Evolutionary conservation across 2,329 filamentous ascomycete species (phyloP).

Genomic region (Scolecobasidium constrictum): DNA sequence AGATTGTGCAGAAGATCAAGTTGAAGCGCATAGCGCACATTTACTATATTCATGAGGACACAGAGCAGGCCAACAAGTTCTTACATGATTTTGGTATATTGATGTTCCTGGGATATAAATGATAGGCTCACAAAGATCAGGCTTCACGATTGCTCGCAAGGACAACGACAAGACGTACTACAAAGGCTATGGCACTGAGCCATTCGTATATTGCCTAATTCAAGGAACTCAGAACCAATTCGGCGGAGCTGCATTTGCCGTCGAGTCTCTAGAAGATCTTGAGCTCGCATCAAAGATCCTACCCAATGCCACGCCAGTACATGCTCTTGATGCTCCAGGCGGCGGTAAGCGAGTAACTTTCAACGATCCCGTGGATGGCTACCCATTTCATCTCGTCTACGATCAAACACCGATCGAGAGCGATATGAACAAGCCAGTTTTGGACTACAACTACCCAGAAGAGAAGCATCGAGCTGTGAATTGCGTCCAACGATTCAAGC

Average conservation of each 20-base stretch:
- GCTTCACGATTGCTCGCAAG: neutral
- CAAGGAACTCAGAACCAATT: neutral
- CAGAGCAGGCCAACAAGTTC: neutral
- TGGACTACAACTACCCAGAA: conserved; percentile 38
- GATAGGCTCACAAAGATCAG: neutral
- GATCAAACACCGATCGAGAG: conserved; percentile 37
- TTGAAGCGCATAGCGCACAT: neutral
- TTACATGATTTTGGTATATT: neutral
- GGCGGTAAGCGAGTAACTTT: conserved; percentile 39
- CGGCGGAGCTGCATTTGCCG: conserved; percentile 2
- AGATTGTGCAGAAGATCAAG: too few relatives aligned
- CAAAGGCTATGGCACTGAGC: conserved; percentile 5
- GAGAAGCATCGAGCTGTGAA: conserved; percentile 39
- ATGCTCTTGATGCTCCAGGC: conserved; percentile 43
- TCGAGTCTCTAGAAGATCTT: conserved; percentile 3
- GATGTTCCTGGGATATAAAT: too few relatives aligned
- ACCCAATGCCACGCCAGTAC: conserved; percentile 26
- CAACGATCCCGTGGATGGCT: conserved; percentile 37
- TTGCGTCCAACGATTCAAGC: conserved; percentile 41
- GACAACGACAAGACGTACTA: conserved; percentile 1
- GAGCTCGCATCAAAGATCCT: neutral
- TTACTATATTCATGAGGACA: neutral
- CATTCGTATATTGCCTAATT: conserved; percentile 1
- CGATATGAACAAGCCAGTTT: conserved; percentile 27
- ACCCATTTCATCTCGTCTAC: conserved; percentile 46